Evolutionary conservation across 805 yeast species (phyloP).

Genomic region (Sugiyamaella lignohabitans): DNA sequence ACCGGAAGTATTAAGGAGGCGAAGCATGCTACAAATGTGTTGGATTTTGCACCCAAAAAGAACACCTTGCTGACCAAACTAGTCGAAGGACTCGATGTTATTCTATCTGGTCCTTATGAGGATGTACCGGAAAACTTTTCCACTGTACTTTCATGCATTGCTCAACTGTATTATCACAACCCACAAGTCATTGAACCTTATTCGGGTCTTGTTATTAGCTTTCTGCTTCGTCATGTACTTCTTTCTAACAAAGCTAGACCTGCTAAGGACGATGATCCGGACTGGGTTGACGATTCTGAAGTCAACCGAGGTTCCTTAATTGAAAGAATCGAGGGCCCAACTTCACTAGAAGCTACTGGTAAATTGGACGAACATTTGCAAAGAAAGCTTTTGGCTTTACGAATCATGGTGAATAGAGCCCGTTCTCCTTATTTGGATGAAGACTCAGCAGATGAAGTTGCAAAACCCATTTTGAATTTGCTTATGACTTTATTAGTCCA

Average conservation of each 20-base stretch:
- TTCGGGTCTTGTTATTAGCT: conserved; percentile 52
- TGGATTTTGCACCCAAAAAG: conserved; percentile 43
- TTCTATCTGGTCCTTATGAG: conserved; percentile 1
- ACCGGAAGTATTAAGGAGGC: conserved; percentile 57
- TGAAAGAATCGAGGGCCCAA: background rate
- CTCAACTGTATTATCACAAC: conserved; percentile 49
- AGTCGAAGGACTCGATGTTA: conserved; percentile 27
- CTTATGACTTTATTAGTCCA: conserved; percentile 60
- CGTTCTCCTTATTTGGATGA: conserved; percentile 28
- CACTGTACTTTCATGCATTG: conserved; percentile 52
- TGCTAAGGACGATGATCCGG: conserved; percentile 27
- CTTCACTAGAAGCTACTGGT: background rate
- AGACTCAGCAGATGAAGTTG: conserved; percentile 38
- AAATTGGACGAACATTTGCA: conserved; percentile 33
- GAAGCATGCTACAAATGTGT: conserved; percentile 53
- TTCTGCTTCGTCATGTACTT: conserved; percentile 56
- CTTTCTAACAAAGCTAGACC: conserved; percentile 40
- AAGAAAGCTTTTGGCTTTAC: conserved; percentile 48
- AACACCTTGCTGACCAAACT: conserved; percentile 37
- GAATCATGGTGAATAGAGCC: conserved; percentile 55
- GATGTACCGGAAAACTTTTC: conserved; percentile 31
- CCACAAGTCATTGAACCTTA: conserved; percentile 46
- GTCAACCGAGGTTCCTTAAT: conserved; percentile 19
- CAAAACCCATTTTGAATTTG: conserved; percentile 61
- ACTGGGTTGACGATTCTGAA: conserved; percentile 44